Evolutionary conservation across 306 rosid genomes (phyloP).

Genomic region (Erythrophleum fordii): DNA sequence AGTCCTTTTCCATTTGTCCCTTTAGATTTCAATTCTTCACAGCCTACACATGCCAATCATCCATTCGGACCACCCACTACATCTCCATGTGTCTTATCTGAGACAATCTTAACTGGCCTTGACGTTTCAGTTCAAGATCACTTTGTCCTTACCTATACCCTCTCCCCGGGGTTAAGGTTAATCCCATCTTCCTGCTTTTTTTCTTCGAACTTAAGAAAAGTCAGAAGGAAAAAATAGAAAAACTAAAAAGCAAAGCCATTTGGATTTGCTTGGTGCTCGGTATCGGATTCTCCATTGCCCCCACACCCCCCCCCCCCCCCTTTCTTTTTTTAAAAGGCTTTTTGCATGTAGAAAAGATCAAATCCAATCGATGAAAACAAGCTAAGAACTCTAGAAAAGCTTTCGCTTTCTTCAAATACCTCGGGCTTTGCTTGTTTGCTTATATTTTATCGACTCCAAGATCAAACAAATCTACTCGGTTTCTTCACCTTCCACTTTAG

Average conservation of each 20-base stretch:
- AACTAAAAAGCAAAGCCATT: conserved; percentile 43
- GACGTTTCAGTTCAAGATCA: conserved; percentile 47
- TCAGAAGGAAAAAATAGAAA: conserved; percentile 19
- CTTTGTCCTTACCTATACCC: conserved; percentile 38
- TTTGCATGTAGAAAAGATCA: conserved; percentile 46
- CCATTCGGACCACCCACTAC: conserved; percentile 45
- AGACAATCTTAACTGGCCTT: conserved; percentile 47
- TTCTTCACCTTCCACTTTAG: conserved; percentile 50
- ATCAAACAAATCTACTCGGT: conserved; percentile 66
- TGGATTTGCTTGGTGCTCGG: conserved; percentile 48
- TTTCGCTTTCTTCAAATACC: conserved; percentile 55
- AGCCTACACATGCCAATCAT: conserved; percentile 38
- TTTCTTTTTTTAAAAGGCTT: conserved; percentile 19
- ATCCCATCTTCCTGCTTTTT: background rate
- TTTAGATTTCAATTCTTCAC: conserved; percentile 22
- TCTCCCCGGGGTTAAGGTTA: conserved; percentile 1
- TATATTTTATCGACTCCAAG: conserved; percentile 38
- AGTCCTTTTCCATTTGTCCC: conserved; percentile 43
- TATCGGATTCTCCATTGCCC: conserved; percentile 51
- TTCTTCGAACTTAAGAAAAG: conserved; percentile 36
- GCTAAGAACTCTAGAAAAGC: conserved; percentile 41
- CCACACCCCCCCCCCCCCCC: background rate
- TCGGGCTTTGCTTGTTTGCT: conserved; percentile 56
- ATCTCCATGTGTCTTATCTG: conserved; percentile 40
- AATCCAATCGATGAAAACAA: conserved; percentile 45